Base-by-base conservation (phyloP, 495 filamentous ascomycete genomes). In the Podospora pseudopauciseta region DNA sequence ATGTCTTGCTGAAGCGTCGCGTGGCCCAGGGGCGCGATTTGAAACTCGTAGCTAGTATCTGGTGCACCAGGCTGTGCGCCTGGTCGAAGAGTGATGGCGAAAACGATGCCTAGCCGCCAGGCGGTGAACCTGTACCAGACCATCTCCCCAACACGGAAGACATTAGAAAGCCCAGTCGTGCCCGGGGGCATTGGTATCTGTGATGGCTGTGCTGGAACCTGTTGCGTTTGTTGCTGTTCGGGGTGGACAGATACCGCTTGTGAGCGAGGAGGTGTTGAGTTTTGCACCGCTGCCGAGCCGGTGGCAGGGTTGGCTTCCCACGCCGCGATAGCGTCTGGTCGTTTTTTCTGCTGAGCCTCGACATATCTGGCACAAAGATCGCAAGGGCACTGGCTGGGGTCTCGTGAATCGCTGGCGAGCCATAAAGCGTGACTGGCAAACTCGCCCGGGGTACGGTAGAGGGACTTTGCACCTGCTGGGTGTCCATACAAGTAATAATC, bases 401-500 rank as follows among this genome's bases (percentile, higher is more conserved):
- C 74, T 19, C 72, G 58, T 11, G 72, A 74, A 49, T 71, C 71
- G 56, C 75, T 79, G 7, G 72, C 44, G 18, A 84, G 69, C 78
- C 78, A 84, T 9, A 81, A 60, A 19, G 77, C 69, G 60, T 84
- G 81, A 11, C 75, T 68, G 18, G 77, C 77, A 58, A 84, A 81
- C 18, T 84, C 81, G 20, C 70, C 72, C 1, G 80, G 73, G 7
- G 80, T 80, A 30, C 80, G 75, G 65, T 76, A 83, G 54, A 71
- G 68, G n/a, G 73, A 65, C 55, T 73, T 75, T 15, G 65, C 63
- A 0, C 80, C 77, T 5, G 69, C 69, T 1, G 81, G 81, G 63
- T 82, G 80, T 16, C 81, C 81, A 34, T 78, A 83, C 7, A 81
- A 68, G 65, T 79, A 81, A 63, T 78, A 79, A 64, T 82, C 80